A percentile compares a stretch with the other conserved stretches of the same genome.
Evolutionary conservation across 768 basidiomycete species (phyloP).

Genomic region (Lactarius deliciosus): DNA sequence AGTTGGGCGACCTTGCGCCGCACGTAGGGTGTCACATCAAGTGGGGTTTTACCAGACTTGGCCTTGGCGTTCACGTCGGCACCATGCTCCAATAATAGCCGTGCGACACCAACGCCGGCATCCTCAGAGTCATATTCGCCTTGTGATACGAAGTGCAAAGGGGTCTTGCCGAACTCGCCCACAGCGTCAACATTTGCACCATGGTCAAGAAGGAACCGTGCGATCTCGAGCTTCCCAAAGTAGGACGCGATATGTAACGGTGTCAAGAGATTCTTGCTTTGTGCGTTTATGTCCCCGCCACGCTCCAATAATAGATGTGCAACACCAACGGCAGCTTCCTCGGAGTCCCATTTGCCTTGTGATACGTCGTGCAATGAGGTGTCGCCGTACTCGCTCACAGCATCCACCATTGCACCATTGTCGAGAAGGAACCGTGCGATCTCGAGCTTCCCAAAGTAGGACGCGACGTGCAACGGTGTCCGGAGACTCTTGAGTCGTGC

Average conservation of each 20-base stretch:
- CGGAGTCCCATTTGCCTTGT: not conserved
- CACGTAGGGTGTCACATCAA: not conserved
- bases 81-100: not conserved
- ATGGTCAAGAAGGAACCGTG: too few relatives aligned
- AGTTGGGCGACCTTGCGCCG: not conserved
- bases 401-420: not conserved
- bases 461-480: too few relatives aligned
- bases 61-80: not conserved
- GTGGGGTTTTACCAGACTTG: not conserved
- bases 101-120: too few relatives aligned
- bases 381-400: accelerated
- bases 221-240: not conserved
- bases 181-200: too few relatives aligned
- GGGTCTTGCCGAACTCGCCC: too few relatives aligned
- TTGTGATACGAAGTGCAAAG: too few relatives aligned
- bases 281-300: not conserved
- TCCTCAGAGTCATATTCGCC: too few relatives aligned
- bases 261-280: too few relatives aligned
- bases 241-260: not conserved
- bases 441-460: too few relatives aligned
- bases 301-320: not conserved
- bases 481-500: too few relatives aligned
- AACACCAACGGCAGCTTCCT: not conserved
- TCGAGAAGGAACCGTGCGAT: too few relatives aligned
- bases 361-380: not conserved